phyloP scores from a whole-genome alignment of 2,329 filamentous ascomycete species.

The Phyllachora maydis region DNA sequence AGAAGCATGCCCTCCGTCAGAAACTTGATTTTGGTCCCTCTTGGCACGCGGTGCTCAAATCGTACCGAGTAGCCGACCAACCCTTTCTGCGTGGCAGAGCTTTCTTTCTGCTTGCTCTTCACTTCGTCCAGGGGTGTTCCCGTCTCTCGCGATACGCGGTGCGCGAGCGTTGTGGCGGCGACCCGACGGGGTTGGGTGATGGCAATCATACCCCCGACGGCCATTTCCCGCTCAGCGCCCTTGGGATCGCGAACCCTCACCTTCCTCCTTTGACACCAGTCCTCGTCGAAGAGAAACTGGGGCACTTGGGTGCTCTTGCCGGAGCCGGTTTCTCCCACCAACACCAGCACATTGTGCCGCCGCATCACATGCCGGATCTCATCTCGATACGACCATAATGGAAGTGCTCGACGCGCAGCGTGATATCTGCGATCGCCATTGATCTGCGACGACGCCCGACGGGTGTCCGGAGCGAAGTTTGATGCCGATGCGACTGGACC shows the following conservation, averaged over 20 bases:
- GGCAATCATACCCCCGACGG: conserved; percentile 63
- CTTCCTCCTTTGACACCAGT: conserved; percentile 51
- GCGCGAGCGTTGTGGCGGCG: conserved; percentile 76
- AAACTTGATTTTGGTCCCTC: conserved; percentile 74
- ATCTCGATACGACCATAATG: conserved; percentile 57
- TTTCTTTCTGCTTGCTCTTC: conserved; percentile 2
- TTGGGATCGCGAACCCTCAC: conserved; percentile 21
- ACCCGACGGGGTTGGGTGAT: conserved; percentile 90
- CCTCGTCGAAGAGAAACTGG: conserved; percentile 62
- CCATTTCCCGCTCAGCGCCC: conserved; percentile 18
- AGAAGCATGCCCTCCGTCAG: conserved; percentile 92
- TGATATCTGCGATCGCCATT: conserved; percentile 13
- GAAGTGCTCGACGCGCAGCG: conserved; percentile 43
- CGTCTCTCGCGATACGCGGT: conserved; percentile 65
- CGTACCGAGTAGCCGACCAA: conserved; percentile 82
- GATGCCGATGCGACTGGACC: too few species aligned
- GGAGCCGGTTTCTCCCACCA: conserved; percentile 87
- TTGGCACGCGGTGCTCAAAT: conserved; percentile 75
- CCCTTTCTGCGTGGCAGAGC: conserved; percentile 20
- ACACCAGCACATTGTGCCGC: conserved; percentile 53
- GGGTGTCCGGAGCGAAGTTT: conserved; percentile 4
- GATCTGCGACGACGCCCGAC: background rate
- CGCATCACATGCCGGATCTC: conserved; percentile 46
- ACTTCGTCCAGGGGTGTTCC: conserved; percentile 34
- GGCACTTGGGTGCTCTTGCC: conserved; percentile 95